Conservation (phyloP, 2,329 filamentous ascomycete genomes). For the Exophiala sp. region DNA sequence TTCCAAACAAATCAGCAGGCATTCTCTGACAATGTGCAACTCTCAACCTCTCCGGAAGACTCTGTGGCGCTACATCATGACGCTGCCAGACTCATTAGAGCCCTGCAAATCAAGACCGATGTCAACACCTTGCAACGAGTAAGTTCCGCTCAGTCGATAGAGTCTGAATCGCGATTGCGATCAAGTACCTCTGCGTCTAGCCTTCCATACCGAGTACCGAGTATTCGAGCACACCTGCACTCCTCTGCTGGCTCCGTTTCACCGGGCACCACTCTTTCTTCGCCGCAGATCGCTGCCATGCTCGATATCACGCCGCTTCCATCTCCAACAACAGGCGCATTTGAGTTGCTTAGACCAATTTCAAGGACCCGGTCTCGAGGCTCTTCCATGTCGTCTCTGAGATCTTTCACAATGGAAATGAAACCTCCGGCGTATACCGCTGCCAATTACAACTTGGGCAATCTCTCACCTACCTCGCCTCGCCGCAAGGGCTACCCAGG, state of each 20-base stretch:
- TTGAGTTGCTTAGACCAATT: constrained; percentile 61
- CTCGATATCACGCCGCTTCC: constrained; percentile 75
- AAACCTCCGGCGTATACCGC: constrained; percentile 8
- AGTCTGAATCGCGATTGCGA: constrained; percentile 35
- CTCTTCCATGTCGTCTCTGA: constrained; percentile 40
- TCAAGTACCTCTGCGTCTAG: constrained; percentile 42
- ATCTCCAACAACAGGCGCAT: constrained; percentile 69
- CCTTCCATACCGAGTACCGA: constrained; percentile 43
- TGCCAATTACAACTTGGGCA: not conserved
- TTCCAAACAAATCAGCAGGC: constrained; percentile 22
- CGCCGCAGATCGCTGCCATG: constrained; percentile 71
- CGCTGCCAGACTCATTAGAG: constrained; percentile 21
- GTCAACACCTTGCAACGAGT: constrained; percentile 14
- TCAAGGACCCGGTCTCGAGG: constrained; percentile 42
- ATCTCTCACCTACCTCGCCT: constrained; percentile 28
- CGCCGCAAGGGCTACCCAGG: constrained; percentile 40
- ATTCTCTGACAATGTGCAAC: constrained; percentile 20
- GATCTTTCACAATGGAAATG: constrained; percentile 34
- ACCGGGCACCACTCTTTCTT: constrained; percentile 66
- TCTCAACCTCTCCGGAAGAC: constrained; percentile 1
- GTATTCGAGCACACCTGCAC: constrained; percentile 40
- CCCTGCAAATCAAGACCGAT: constrained; percentile 28
- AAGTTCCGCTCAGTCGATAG: constrained; percentile 20
- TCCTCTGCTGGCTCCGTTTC: constrained; percentile 47
- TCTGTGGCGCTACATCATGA: constrained; percentile 14